These are phyloP conservation scores for Penicillium egyptiacum DNA, from an alignment of 495 filamentous ascomycete species.

Conservation along the genomic window DNA sequence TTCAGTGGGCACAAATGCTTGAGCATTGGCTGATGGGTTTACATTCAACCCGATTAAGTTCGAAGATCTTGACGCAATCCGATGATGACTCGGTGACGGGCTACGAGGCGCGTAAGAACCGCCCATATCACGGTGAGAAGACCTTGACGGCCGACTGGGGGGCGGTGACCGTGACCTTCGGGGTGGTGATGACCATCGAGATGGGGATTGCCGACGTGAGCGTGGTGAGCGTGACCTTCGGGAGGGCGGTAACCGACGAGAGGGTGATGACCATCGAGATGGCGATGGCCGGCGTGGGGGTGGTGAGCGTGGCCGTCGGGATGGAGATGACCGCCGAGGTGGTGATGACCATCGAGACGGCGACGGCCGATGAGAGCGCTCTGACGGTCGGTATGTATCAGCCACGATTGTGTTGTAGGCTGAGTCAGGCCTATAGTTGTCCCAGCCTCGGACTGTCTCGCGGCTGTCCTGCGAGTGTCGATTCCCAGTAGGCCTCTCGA, in stretches of 20 bases:
- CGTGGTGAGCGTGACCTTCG: background rate
- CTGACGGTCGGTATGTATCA: slow-evolving; percentile 1
- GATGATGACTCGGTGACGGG: background rate
- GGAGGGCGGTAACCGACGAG: background rate
- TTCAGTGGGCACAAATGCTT: background rate
- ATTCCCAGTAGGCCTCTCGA: background rate
- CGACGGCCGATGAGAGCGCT: background rate
- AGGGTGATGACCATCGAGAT: background rate
- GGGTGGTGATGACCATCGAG: background rate
- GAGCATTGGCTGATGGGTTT: background rate
- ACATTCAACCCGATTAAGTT: background rate
- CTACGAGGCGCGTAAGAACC: background rate
- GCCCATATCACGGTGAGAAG: background rate
- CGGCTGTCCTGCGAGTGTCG: background rate
- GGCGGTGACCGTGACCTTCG: background rate
- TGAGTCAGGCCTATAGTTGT: background rate
- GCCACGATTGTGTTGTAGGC: background rate
- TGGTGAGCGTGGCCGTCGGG: background rate
- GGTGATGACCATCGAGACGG: background rate
- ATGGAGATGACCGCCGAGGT: background rate
- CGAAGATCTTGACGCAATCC: background rate
- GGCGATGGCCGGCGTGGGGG: no score
- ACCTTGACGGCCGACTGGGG: background rate
- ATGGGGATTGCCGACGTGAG: background rate
- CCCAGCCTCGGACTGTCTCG: background rate